Evolutionary conservation across 116 monocot species (phyloP).

Genomic region (Phalaenopsis hybrid): DNA sequence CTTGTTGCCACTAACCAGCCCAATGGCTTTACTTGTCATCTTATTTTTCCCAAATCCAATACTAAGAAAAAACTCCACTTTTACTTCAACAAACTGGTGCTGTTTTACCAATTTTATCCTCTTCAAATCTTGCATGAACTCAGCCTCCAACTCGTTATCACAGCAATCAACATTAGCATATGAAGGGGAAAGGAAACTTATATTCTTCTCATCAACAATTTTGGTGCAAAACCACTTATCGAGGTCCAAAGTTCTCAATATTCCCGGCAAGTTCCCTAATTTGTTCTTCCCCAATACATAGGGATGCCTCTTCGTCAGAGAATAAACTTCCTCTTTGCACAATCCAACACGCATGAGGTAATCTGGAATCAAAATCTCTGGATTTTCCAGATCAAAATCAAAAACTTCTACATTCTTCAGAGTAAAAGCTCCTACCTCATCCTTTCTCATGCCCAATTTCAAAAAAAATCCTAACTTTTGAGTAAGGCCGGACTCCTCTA

Average conservation of each 20-base stretch:
- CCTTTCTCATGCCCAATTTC: conserved; percentile 45
- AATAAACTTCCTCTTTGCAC: conserved; percentile 14
- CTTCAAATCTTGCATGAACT: conserved; percentile 28
- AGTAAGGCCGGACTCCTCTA: conserved; percentile 26
- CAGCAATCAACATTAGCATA: conserved; percentile 12
- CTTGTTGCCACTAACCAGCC: conserved; percentile 29
- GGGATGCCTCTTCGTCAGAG: conserved; percentile 22
- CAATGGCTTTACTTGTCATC: conserved; percentile 18
- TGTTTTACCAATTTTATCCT: conserved; percentile 18
- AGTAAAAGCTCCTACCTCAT: conserved; percentile 36
- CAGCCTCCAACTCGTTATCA: conserved; percentile 24
- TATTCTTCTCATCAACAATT: conserved; percentile 18
- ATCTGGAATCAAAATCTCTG: conserved; percentile 38
- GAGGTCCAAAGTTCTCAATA: conserved; percentile 42
- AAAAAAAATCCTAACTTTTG: conserved; percentile 45
- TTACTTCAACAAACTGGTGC: conserved; percentile 15
- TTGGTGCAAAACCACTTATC: conserved; percentile 34
- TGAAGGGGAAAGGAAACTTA: conserved; percentile 21
- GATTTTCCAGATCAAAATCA: conserved; percentile 40
- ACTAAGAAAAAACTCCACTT: conserved; percentile 63
- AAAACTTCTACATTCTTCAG: conserved; percentile 34
- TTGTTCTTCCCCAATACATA: conserved; percentile 67
- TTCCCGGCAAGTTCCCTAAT: conserved; percentile 43
- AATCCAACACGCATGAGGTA: conserved; percentile 39
- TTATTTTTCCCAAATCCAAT: conserved; percentile 80